These are phyloP conservation scores for Rauvolfia tetraphylla DNA, from an alignment of 257 asterid species.

Conservation along the genomic window DNA sequence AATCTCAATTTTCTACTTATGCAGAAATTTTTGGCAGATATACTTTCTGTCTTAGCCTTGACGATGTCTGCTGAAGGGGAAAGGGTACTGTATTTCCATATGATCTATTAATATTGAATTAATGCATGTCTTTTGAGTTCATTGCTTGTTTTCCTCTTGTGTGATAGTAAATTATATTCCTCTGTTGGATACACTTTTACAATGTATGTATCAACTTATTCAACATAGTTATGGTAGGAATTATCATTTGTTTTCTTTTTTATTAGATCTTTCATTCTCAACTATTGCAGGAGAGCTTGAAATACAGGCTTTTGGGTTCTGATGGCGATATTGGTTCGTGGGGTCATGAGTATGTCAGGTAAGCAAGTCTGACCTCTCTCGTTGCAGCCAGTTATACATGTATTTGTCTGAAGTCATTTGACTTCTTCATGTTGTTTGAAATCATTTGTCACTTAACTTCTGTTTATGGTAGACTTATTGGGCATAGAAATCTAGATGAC, in stretches of 20 bases:
- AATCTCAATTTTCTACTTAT: neutral
- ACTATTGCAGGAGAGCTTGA: conserved; percentile 82
- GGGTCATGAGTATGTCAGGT: conserved; percentile 99
- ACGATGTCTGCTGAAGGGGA: conserved; percentile 99
- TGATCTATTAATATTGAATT: neutral
- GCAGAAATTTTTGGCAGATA: conserved; percentile 86
- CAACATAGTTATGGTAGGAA: neutral
- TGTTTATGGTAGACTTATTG: neutral
- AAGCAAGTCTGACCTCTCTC: conserved; percentile 17
- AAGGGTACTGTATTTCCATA: conserved; percentile 45
- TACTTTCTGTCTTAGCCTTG: conserved; percentile 94
- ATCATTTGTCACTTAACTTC: neutral
- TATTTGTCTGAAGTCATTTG: neutral
- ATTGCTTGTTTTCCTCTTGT: neutral
- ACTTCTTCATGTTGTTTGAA: neutral
- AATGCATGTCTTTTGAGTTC: neutral
- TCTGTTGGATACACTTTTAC: neutral
- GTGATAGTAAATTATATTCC: neutral
- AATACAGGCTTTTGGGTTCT: conserved; percentile 84
- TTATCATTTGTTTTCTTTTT: neutral
- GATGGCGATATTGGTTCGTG: conserved; percentile 93
- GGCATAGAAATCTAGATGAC: no score
- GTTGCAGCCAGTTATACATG: neutral
- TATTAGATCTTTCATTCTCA: neutral
- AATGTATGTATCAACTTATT: neutral